Conservation (phyloP, 805 yeast species). For the Saccharomycopsis schoenii region DNA sequence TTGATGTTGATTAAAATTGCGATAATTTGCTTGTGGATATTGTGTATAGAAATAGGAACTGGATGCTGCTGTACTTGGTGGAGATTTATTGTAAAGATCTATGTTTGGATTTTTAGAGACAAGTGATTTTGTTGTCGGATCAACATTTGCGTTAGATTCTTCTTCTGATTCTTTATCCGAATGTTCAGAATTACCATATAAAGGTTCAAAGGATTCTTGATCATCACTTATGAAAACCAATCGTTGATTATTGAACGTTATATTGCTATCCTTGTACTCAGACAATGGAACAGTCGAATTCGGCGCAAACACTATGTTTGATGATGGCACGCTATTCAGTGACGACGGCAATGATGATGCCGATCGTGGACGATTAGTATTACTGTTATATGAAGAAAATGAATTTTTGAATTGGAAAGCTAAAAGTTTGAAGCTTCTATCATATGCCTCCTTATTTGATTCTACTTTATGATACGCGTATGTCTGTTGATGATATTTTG, state of each 20-base stretch:
- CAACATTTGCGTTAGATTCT: not conserved
- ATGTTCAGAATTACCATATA: conserved; percentile 8
- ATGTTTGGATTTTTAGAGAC: not conserved
- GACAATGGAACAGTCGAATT: conserved; percentile 8
- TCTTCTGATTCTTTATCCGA: conserved; percentile 1
- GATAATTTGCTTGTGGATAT: not conserved
- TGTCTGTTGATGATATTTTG: conserved; percentile 2
- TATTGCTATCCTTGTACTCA: conserved; percentile 8
- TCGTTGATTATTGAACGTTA: conserved; percentile 3
- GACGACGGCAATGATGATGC: not conserved
- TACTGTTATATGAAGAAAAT: not conserved
- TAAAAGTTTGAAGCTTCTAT: conserved; percentile 9
- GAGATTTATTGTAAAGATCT: not conserved
- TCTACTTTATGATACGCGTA: conserved; percentile 5
- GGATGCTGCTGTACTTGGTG: not conserved
- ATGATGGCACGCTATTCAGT: not conserved
- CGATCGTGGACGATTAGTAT: not conserved
- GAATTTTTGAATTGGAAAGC: conserved; percentile 5
- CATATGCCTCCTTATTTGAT: conserved; percentile 10
- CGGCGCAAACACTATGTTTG: conserved; percentile 7
- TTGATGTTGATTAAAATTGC: not conserved
- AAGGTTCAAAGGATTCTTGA: conserved; percentile 14
- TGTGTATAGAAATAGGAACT: not conserved
- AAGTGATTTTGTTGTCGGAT: not conserved
- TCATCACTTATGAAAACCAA: conserved; percentile 14